Percentiles rank a stretch among this genome's conserved stretches.
Evolutionary conservation across 768 basidiomycete genomes (phyloP).

Genomic region (Pleurotus platypus): DNA sequence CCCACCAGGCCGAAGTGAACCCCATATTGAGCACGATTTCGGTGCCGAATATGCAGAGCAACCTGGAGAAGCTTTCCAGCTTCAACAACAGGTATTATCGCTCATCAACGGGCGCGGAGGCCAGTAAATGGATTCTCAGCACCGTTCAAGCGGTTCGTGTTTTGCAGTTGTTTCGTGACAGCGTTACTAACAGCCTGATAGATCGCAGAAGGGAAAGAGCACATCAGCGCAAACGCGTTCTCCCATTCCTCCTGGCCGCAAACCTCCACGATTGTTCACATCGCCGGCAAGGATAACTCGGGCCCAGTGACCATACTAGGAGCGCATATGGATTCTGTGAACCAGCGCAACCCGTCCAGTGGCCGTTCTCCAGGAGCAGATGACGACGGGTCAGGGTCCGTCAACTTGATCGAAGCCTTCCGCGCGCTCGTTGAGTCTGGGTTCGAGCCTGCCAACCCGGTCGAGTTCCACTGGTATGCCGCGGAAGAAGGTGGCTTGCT

Average conservation of each 20-base stretch:
- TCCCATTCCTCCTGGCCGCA: constrained; percentile 28
- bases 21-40: constrained; percentile 19
- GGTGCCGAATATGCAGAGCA: constrained; percentile 21
- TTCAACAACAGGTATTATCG: constrained; percentile 34
- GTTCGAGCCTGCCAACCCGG: constrained; percentile 34
- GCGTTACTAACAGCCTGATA: neutral
- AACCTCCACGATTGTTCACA: constrained; percentile 32
- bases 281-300: constrained; percentile 27
- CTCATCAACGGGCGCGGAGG: constrained; percentile 25
- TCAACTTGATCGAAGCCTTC: constrained; percentile 41
- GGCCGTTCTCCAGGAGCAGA: constrained; percentile 47
- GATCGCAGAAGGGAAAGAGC: constrained; percentile 17
- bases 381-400: constrained; percentile 44
- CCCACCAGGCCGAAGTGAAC: constrained; percentile 19
- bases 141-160: constrained; percentile 20
- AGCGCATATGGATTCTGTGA: constrained; percentile 41
- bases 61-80: constrained; percentile 25
- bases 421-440: constrained; percentile 33
- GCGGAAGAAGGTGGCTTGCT: constrained; percentile 42
- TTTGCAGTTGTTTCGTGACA: neutral
- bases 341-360: constrained; percentile 30
- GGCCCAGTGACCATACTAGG: constrained; percentile 33
- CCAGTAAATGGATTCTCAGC: constrained; percentile 28
- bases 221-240: constrained; percentile 26
- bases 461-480: constrained; percentile 48